phyloP scores from a whole-genome alignment of 768 basidiomycete genomes.

The Lyophyllum atratum region DNA sequence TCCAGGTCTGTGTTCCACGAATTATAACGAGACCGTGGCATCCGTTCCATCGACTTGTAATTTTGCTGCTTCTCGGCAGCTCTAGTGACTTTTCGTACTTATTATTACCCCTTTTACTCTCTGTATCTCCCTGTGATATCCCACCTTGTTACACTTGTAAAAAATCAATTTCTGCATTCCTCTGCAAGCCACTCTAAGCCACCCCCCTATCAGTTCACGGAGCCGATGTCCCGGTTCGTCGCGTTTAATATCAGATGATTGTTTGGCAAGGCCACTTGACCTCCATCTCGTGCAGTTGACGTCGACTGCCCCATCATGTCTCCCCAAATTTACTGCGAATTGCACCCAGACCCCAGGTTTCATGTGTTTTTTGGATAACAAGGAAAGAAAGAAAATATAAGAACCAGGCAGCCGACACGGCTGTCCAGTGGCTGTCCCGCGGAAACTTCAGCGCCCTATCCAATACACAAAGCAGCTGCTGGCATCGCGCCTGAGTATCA shows the following conservation, averaged over 20 bases:
- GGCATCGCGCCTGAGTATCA: background rate
- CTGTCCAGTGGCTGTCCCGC: too few relatives aligned
- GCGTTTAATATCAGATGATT: background rate
- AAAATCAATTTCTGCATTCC: background rate
- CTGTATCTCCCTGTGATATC: constrained; percentile 12
- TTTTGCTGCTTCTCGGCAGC: constrained; percentile 11
- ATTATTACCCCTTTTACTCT: constrained; percentile 4
- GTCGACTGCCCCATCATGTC: too few relatives aligned
- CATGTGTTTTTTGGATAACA: background rate
- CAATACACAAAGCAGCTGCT: background rate
- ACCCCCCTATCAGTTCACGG: background rate
- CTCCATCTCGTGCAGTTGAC: background rate
- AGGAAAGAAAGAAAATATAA: background rate
- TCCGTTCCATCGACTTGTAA: constrained; percentile 16
- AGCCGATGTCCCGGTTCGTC: background rate
- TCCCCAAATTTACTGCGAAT: background rate
- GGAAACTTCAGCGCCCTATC: too few relatives aligned
- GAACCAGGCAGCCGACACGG: background rate
- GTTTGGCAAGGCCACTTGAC: background rate
- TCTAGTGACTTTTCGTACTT: constrained; percentile 6
- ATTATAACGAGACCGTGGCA: background rate
- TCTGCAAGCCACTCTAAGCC: too few relatives aligned
- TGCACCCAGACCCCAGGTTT: background rate
- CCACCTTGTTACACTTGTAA: background rate
- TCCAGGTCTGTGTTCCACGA: constrained; percentile 9